Conservation (phyloP, 1,139 yeast species). For the Blastobotrys petasosporus region DNA sequence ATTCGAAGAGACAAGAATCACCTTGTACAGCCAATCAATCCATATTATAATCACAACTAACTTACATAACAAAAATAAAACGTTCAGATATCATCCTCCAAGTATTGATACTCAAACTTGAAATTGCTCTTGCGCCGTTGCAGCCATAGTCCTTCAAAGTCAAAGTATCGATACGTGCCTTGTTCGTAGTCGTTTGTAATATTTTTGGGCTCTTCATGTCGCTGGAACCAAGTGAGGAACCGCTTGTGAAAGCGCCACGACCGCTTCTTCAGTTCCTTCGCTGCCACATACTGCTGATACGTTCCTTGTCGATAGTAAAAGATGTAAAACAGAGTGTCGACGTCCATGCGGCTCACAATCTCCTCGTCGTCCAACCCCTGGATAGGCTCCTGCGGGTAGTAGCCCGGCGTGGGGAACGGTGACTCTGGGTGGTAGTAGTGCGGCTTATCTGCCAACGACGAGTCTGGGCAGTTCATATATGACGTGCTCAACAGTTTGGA, state of each 20-base stretch:
- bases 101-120: conserved; percentile 46
- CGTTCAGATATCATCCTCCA: conserved; percentile 38
- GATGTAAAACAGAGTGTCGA: conserved; percentile 85
- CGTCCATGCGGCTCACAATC: conserved; percentile 66
- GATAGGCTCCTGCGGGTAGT: conserved; percentile 86
- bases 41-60: no score
- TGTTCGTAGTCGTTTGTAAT: conserved; percentile 43
- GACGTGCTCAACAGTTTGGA: conserved; percentile 64
- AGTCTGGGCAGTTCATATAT: conserved; percentile 85
- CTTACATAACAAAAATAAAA: no score
- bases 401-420: conserved; percentile 86
- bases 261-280: conserved; percentile 70
- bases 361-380: conserved; percentile 36
- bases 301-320: conserved; percentile 76
- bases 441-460: conserved; percentile 85
- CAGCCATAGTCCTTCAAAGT: conserved; percentile 85
- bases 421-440: conserved; percentile 71
- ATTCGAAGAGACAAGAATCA: no score
- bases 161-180: conserved; percentile 74
- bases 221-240: conserved; percentile 77
- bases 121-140: conserved; percentile 71
- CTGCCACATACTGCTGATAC: conserved; percentile 73
- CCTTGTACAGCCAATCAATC: no score
- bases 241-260: conserved; percentile 85
- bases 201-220: conserved; percentile 51